Conservation (phyloP, 1,284 basidiomycete genomes). For the Ceratobasidium papillatum region DNA sequence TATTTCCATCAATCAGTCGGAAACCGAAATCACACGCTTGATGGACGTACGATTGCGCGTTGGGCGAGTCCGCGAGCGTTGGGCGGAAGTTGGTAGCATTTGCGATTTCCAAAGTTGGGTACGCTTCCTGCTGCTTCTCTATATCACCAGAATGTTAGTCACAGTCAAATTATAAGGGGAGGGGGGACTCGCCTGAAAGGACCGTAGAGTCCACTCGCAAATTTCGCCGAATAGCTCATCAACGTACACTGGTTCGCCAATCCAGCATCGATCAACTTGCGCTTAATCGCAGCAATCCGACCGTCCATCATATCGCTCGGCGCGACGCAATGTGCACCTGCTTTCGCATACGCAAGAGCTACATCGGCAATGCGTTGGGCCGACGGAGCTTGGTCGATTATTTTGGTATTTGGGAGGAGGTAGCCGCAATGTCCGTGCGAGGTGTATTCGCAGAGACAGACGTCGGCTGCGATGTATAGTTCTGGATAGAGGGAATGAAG, state of each 20-base stretch:
- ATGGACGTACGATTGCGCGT: conserved; percentile 82
- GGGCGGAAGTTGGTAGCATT: conserved; percentile 97
- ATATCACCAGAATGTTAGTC: conserved; percentile 20
- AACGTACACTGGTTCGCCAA: conserved; percentile 87
- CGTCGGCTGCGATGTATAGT: conserved; percentile 91
- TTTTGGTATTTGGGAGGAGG: conserved; percentile 70
- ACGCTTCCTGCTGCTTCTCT: conserved; percentile 97
- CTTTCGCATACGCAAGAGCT: conserved; percentile 90
- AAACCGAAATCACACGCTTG: conserved; percentile 2
- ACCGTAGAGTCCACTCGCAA: conserved; percentile 95
- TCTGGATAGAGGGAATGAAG: conserved; percentile 81
- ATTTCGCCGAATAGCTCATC: conserved; percentile 99
- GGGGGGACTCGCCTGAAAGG: conserved; percentile 81
- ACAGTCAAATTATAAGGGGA: not conserved
- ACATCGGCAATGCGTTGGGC: conserved; percentile 91
- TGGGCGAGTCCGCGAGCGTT: conserved; percentile 89
- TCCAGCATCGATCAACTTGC: conserved; percentile 81
- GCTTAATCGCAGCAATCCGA: conserved; percentile 89
- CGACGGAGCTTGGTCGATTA: conserved; percentile 78
- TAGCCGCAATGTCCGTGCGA: conserved; percentile 97
- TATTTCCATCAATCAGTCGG: conserved; percentile 51
- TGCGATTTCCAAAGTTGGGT: conserved; percentile 92
- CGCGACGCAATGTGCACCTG: conserved; percentile 97
- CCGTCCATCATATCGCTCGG: conserved; percentile 99
- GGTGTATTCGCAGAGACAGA: conserved; percentile 99